Conservation (phyloP, 2,329 filamentous ascomycete species). For the Cytospora piceae region DNA sequence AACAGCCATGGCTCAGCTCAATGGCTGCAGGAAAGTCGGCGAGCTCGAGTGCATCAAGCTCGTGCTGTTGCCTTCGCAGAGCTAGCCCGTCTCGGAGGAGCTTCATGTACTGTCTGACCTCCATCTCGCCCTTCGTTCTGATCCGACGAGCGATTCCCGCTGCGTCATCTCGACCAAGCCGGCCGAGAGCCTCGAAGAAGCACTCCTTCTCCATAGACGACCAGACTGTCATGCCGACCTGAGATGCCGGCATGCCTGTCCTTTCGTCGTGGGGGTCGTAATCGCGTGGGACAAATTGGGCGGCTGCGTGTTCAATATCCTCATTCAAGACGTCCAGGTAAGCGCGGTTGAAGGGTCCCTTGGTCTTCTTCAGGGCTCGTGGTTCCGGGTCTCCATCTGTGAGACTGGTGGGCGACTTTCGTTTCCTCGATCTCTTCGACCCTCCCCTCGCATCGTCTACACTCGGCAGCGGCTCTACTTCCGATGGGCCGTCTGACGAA, state of each 20-base stretch:
- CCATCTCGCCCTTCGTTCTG: conserved; percentile 71
- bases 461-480: not conserved
- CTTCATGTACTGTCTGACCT: conserved; percentile 72
- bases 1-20: conserved; percentile 71
- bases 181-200: conserved; percentile 69
- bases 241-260: conserved; percentile 48
- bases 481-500: not conserved
- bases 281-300: conserved; percentile 38
- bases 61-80: conserved; percentile 42
- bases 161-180: conserved; percentile 66
- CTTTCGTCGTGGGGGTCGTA: conserved; percentile 30
- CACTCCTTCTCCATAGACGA: conserved; percentile 68
- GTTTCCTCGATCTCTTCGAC: conserved; percentile 3
- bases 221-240: conserved; percentile 75
- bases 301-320: conserved; percentile 58
- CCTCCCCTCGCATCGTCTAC: not conserved
- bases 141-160: conserved; percentile 65
- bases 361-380: conserved; percentile 51
- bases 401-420: conserved; percentile 15
- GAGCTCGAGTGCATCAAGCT: conserved; percentile 46
- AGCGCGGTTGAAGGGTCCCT: conserved; percentile 46
- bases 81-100: conserved; percentile 59
- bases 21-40: conserved; percentile 69
- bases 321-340: conserved; percentile 60
- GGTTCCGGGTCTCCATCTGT: not conserved